phyloP scores from a whole-genome alignment of 108 stramenopile genomes.

The Stephanodiscus minutulus region DNA sequence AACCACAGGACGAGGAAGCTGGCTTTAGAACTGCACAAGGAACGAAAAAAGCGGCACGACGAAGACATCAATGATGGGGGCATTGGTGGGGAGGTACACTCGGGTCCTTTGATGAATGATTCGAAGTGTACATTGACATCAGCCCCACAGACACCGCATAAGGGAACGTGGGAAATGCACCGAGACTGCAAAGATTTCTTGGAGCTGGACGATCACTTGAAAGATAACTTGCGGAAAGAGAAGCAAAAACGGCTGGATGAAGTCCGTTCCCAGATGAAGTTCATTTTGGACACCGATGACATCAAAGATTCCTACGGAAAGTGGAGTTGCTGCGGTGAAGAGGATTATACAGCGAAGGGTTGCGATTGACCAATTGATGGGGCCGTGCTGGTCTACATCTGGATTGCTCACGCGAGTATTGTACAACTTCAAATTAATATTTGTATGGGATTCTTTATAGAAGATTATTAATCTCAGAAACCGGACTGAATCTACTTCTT shows the following conservation, averaged over 20 bases:
- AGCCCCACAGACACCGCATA: conserved; percentile 24
- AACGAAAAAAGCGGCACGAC: conserved; percentile 23
- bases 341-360: conserved; percentile 49
- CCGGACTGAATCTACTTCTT: conserved; percentile 53
- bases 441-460: background rate
- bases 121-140: conserved; percentile 6
- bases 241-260: conserved; percentile 64
- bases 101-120: conserved; percentile 26
- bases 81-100: background rate
- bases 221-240: conserved; percentile 64
- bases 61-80: background rate
- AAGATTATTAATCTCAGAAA: background rate
- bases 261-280: conserved; percentile 70
- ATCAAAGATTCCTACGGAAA: conserved; percentile 56
- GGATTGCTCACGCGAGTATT: no score
- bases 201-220: conserved; percentile 64
- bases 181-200: conserved; percentile 68
- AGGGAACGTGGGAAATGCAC: conserved; percentile 63
- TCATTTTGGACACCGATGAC: conserved; percentile 72
- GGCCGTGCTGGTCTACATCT: background rate
- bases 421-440: background rate
- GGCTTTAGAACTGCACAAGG: conserved; percentile 45
- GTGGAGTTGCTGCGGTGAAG: conserved; percentile 65
- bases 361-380: conserved; percentile 7
- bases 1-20: conserved; percentile 42